Base-by-base conservation (phyloP, 345 rosid species). In the Salix udensis region DNA sequence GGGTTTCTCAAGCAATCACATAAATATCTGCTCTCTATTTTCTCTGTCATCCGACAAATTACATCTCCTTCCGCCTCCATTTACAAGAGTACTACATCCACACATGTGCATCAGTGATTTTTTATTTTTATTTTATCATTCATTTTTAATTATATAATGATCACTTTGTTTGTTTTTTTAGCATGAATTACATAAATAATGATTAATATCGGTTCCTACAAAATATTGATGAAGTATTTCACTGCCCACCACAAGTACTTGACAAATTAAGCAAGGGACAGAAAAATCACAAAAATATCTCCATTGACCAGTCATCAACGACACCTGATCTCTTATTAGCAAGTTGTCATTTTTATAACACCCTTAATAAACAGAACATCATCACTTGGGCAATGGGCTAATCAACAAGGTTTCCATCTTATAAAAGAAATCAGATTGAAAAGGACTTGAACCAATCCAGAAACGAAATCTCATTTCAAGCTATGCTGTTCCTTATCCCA, bases 401-500 rank as follows among this genome's bases (percentile, higher is more conserved):
- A 65, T 64, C 46, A 64, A 44, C 70, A 74, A 74, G 24, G 13
- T 3, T 16, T 21, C n/a, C 73, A 19, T 21, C 52, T 36, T 72
- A 65, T 28, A 34, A 67, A 44, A 31, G 11, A 73, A 71, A 34
- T 77, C 77, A 19, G 13, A 39, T 18, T 48, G 83, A 82, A 66
- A 64, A 58, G 42, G 78, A 78, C 71, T 30, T 34, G 37, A 80
- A 69, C 65, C 69, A 74, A 62, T 34, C 40, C 39, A 67, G 36
- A 52, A 42, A 48, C 18, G 39, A 36, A 55, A 4, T 34, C 36
- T 46, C 1, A 37, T 18, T 28, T 1, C 62, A 68, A 73, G 36
- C 39, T 66, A 31, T 4, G 23, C 36, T 61, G 79, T 72, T 72
- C 77, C 83, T 79, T 79, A 77, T 79, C 85, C 82, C 48, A 67